Percentiles rank a stretch among this genome's conserved stretches.
Evolutionary conservation across 768 basidiomycete genomes (phyloP).

Genomic region (Melanogaster broomeanus): DNA sequence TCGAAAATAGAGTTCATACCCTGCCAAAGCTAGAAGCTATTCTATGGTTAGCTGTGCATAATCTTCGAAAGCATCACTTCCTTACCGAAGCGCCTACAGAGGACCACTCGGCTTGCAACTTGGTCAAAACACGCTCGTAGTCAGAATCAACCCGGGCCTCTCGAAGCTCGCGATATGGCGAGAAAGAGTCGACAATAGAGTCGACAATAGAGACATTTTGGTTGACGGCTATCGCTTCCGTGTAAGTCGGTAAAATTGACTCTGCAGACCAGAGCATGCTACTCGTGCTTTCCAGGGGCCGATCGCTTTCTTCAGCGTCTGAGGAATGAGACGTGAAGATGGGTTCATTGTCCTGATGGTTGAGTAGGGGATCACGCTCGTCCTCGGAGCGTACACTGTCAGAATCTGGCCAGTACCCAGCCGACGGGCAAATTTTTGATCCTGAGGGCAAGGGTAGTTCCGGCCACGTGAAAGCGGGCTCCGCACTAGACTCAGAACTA

Average conservation of each 20-base stretch:
- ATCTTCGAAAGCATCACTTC: background rate
- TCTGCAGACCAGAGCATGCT: constrained; percentile 35
- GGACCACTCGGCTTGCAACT: constrained; percentile 64
- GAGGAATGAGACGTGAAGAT: constrained; percentile 22
- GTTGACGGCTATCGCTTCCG: constrained; percentile 38
- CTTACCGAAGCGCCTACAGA: constrained; percentile 63
- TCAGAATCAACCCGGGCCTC: constrained; percentile 41
- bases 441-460: constrained; percentile 2
- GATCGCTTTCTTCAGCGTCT: constrained; percentile 9
- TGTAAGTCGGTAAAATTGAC: constrained; percentile 44
- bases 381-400: constrained; percentile 17
- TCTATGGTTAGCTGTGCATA: background rate
- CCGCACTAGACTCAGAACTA: constrained; percentile 10
- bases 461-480: constrained; percentile 11
- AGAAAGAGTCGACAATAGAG: constrained; percentile 48
- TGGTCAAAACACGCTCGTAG: constrained; percentile 48
- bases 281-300: background rate
- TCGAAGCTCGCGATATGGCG: constrained; percentile 57
- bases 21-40: constrained; percentile 61
- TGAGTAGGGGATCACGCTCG: constrained; percentile 19
- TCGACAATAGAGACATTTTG: constrained; percentile 34
- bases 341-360: constrained; percentile 7
- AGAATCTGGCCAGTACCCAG: constrained; percentile 26
- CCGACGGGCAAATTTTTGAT: constrained; percentile 8
- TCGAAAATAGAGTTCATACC: constrained; percentile 36